Conservation (phyloP, 352 stramenopile genomes). For the Globisporangium polare region DNA sequence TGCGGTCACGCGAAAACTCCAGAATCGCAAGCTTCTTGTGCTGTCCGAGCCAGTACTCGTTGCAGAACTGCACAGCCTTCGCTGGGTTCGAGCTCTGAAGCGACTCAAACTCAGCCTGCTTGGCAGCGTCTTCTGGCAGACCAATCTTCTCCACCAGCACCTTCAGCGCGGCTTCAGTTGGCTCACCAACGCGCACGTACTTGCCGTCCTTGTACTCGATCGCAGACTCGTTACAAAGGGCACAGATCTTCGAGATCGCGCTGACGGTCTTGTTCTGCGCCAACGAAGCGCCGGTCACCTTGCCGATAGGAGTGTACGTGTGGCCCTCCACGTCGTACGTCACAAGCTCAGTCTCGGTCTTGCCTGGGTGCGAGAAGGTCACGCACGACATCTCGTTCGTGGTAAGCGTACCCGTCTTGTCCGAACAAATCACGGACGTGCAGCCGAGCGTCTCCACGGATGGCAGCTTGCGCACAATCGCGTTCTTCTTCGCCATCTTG, state of each 20-base stretch:
- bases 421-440: slow-evolving; percentile 93
- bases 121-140: slow-evolving; percentile 58
- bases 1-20: slow-evolving; percentile 96
- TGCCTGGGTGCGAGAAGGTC: slow-evolving; percentile 70
- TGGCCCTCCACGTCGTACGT: slow-evolving; percentile 92
- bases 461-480: slow-evolving; percentile 97
- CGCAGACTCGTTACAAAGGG: slow-evolving; percentile 97
- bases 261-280: slow-evolving; percentile 73
- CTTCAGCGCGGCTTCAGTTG: slow-evolving; percentile 96
- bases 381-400: slow-evolving; percentile 97
- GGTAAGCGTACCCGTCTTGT: slow-evolving; percentile 95
- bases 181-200: slow-evolving; percentile 92
- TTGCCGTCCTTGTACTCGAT: slow-evolving; percentile 88
- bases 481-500: slow-evolving; percentile 97
- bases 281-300: slow-evolving; percentile 48
- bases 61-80: slow-evolving; percentile 81
- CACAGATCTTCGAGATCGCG: slow-evolving; percentile 88
- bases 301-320: slow-evolving; percentile 90
- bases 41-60: slow-evolving; percentile 70
- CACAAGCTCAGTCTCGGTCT: slow-evolving; percentile 65
- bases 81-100: slow-evolving; percentile 56
- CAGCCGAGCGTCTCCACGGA: slow-evolving; percentile 98
- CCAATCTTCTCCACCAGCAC: slow-evolving; percentile 95
- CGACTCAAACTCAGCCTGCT: slow-evolving; percentile 59
- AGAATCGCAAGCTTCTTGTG: slow-evolving; percentile 93